Conservation (phyloP, 495 filamentous ascomycete genomes). For the Aspergillus nanangensis region DNA sequence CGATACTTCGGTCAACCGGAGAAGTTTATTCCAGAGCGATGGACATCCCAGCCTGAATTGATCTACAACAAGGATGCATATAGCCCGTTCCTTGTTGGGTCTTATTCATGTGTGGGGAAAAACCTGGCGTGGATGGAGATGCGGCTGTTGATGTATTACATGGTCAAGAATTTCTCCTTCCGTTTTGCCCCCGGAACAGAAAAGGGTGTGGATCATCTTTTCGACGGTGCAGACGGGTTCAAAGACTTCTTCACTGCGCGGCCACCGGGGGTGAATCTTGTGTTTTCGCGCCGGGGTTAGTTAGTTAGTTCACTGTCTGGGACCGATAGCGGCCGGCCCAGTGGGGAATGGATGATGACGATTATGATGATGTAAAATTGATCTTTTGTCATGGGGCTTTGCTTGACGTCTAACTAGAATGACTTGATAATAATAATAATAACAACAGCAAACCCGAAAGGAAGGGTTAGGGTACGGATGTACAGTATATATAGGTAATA, state of each 20-base stretch:
- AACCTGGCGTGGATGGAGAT: background rate
- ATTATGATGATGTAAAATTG: too few relatives aligned
- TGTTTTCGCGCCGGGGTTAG: background rate
- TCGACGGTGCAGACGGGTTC: background rate
- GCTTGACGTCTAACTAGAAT: too few relatives aligned
- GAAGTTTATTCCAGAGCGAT: conserved; percentile 6
- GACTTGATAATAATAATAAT: too few relatives aligned
- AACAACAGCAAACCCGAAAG: too few relatives aligned
- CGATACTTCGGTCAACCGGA: conserved; percentile 1
- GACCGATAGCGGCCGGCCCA: too few relatives aligned
- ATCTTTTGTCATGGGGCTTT: too few relatives aligned
- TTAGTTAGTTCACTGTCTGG: too few relatives aligned
- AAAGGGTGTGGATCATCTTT: background rate
- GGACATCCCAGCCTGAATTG: background rate
- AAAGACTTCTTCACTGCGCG: background rate
- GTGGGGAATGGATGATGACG: too few relatives aligned
- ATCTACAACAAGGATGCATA: conserved; percentile 2
- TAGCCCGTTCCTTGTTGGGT: background rate
- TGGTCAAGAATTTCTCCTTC: background rate
- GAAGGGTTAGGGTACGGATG: too few relatives aligned
- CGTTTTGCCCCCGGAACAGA: background rate
- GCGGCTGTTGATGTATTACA: background rate
- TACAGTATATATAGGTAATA: too few relatives aligned
- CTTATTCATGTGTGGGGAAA: conserved; percentile 3
- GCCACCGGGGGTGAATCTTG: background rate